Evolutionary conservation across 2,329 filamentous ascomycete species (phyloP).

Genomic region (Calonectria pteridis): DNA sequence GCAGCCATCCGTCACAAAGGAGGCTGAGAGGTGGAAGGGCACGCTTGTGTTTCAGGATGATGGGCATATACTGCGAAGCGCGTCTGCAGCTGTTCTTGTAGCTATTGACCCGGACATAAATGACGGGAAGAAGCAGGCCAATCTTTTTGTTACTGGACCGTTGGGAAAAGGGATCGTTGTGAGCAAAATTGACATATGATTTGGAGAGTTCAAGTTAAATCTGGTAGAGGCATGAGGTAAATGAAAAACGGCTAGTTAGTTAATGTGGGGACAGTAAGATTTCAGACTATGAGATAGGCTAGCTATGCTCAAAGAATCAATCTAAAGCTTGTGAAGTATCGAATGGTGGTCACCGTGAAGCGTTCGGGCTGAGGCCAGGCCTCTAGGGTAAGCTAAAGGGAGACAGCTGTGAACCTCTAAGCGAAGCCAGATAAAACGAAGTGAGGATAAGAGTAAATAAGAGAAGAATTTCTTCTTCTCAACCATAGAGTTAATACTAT

Average conservation of each 20-base stretch:
- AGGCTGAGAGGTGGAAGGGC: background rate
- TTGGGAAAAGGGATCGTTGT: background rate
- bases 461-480: too few species aligned
- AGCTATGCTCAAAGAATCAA: background rate
- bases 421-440: too few species aligned
- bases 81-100: background rate
- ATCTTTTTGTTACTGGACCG: background rate
- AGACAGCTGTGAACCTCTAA: too few species aligned
- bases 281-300: too few species aligned
- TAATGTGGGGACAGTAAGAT: background rate
- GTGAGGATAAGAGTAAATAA: too few species aligned
- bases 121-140: background rate
- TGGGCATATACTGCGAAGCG: background rate
- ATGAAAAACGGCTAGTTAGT: background rate
- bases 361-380: too few species aligned
- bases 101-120: background rate
- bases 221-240: background rate
- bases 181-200: conserved; percentile 2
- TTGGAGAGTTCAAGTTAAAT: background rate
- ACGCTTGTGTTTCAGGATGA: background rate
- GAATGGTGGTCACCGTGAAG: too few species aligned
- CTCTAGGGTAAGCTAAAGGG: too few species aligned
- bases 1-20: background rate
- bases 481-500: too few species aligned
- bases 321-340: too few species aligned